Percentiles rank a stretch among this genome's conserved stretches.
These are phyloP conservation scores for Tetrapisispora namnaoensis DNA, from an alignment of 805 yeast genomes.

Conservation along the genomic window DNA sequence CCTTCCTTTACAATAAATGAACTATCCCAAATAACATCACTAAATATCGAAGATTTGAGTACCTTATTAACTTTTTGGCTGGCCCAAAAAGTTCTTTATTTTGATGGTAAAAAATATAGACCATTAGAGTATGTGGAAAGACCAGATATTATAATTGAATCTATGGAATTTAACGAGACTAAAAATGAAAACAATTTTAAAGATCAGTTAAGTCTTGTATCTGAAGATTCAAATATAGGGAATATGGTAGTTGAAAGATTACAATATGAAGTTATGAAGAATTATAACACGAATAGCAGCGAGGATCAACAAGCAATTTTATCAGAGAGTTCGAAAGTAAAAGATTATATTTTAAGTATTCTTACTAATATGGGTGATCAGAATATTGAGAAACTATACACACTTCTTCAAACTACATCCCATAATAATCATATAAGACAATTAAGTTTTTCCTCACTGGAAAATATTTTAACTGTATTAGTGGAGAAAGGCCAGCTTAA, in stretches of 20 bases:
- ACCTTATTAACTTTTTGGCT: conserved; percentile 54
- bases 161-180: neutral
- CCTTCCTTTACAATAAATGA: conserved; percentile 26
- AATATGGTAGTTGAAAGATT: neutral
- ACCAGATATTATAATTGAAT: neutral
- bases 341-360: conserved; percentile 34
- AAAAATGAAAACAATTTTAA: neutral
- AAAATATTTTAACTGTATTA: conserved; percentile 8
- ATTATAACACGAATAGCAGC: neutral
- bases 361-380: conserved; percentile 45
- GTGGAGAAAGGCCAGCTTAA: conserved; percentile 14
- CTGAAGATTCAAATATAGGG: neutral
- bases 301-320: neutral
- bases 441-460: conserved; percentile 10
- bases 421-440: conserved; percentile 34
- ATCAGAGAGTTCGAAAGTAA: neutral
- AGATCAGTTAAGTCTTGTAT: neutral
- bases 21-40: conserved; percentile 30
- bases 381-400: conserved; percentile 40
- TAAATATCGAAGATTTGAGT: conserved; percentile 35
- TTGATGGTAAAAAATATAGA: neutral
- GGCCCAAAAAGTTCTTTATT: conserved; percentile 39
- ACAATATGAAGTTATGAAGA: neutral
- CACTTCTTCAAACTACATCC: conserved; percentile 44
- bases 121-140: neutral